Percentiles rank a stretch among this genome's conserved stretches.
Evolutionary conservation across 495 filamentous ascomycete genomes (phyloP).

Genomic region (Tuber magnatum): DNA sequence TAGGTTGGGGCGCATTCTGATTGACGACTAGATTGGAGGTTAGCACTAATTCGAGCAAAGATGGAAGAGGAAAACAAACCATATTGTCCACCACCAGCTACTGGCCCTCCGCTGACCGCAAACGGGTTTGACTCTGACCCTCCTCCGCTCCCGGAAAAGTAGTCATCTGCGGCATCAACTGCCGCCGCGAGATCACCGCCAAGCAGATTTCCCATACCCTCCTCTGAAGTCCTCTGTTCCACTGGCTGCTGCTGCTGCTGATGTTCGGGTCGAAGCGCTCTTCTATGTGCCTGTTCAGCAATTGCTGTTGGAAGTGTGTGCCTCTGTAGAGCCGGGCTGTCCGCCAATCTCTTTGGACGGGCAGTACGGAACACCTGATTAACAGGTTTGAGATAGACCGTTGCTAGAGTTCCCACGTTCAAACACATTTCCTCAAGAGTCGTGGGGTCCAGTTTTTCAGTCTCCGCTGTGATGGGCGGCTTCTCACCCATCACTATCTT

Average conservation of each 20-base stretch:
- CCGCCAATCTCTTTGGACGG: constrained; percentile 64
- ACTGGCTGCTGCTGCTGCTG: constrained; percentile 33
- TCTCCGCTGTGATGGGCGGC: constrained; percentile 91
- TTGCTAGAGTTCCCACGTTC: constrained; percentile 90
- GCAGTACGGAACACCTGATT: constrained; percentile 95
- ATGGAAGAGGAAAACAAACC: constrained; percentile 26
- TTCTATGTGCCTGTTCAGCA: constrained; percentile 50
- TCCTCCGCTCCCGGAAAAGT: constrained; percentile 56
- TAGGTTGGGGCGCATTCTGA: constrained; percentile 57
- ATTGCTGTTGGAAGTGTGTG: constrained; percentile 50
- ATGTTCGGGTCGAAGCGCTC: constrained; percentile 35
- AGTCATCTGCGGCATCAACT: constrained; percentile 73
- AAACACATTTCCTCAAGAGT: constrained; percentile 97
- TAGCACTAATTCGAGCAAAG: constrained; percentile 12
- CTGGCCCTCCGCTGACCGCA: constrained; percentile 43
- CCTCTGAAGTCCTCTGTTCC: constrained; percentile 12
- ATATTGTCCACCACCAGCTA: constrained; percentile 37
- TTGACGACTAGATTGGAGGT: constrained; percentile 51
- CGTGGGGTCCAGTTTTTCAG: constrained; percentile 81
- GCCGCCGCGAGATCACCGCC: constrained; percentile 53
- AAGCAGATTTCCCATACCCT: constrained; percentile 16
- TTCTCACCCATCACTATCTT: constrained; percentile 94
- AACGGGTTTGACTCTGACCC: constrained; percentile 45
- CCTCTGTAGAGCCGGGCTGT: constrained; percentile 78
- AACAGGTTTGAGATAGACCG: constrained; percentile 95